Percentiles rank a stretch among this genome's conserved stretches.
Conservation (phyloP, 345 rosid genomes). For the Bruguiera gymnorhiza region DNA sequence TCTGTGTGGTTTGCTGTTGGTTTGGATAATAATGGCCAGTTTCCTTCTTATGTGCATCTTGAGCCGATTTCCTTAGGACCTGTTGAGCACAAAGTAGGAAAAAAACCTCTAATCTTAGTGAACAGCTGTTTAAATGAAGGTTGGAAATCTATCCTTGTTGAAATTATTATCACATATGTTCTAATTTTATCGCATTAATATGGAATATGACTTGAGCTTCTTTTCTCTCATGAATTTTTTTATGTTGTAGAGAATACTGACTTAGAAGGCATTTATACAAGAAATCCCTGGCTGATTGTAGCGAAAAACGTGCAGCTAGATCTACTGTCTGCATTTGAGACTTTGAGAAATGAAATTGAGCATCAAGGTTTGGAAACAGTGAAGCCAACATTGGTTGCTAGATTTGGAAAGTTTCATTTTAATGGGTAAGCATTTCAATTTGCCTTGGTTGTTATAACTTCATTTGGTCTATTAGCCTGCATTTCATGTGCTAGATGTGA, state of each 20-base stretch:
- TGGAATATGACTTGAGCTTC: too few relatives aligned
- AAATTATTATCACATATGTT: not conserved
- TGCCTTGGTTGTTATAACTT: not conserved
- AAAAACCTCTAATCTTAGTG: slow-evolving; percentile 36
- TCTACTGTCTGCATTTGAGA: slow-evolving; percentile 39
- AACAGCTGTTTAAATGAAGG: slow-evolving; percentile 26
- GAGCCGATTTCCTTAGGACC: slow-evolving; percentile 34
- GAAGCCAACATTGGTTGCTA: slow-evolving; percentile 48
- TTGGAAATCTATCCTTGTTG: slow-evolving; percentile 9
- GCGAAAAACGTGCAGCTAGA: slow-evolving; percentile 50
- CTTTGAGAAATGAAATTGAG: slow-evolving; percentile 28
- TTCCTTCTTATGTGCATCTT: slow-evolving; percentile 36
- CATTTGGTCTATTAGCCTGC: not conserved
- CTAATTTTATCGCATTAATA: too few relatives aligned
- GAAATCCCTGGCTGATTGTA: slow-evolving; percentile 37
- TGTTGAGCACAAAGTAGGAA: slow-evolving; percentile 23
- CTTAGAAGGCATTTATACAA: slow-evolving; percentile 7
- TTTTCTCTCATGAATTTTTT: too few relatives aligned
- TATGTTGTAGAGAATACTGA: slow-evolving; percentile 18
- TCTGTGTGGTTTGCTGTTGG: slow-evolving; percentile 50
- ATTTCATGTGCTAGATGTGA: not conserved
- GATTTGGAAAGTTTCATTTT: slow-evolving; percentile 54
- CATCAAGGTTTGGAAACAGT: slow-evolving; percentile 12
- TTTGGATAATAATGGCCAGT: slow-evolving; percentile 31
- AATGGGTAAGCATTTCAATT: slow-evolving; percentile 32